Evolutionary conservation across 1,139 yeast species (phyloP), one percentile per base, ranked within the genome.

Genomic region (Blastobotrys ciferrii): DNA sequence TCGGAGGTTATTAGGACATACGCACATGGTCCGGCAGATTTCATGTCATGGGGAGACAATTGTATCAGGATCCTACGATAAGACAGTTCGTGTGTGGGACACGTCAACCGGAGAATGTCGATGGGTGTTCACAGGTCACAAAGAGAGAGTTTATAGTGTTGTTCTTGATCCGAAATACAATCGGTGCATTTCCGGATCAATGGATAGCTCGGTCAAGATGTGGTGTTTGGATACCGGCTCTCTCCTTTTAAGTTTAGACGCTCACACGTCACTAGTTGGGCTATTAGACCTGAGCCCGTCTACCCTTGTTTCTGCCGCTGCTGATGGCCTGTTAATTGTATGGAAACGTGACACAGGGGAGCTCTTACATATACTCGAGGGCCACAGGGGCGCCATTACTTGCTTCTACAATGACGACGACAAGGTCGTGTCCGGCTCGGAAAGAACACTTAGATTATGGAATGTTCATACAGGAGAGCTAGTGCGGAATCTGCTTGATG

Each of bases 51-150:
- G 94, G 1, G 87, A 87, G 60, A 79, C 85, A 6, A 79, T 91
- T 30, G 82, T 92, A 1, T 85, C 95, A 32, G 98, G 97, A 0
- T 86, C 96, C 2, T 92, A 92, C 64, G 98, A 92, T 66, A 79
- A 85, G 44, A 86, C 89, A 0, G 89, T 91, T 4, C 76, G 97
- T 54, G 96, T 92, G 1, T 92, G 98, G 98, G 94, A 87, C 59
- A 74, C 89, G 51, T 76, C 80, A 36, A 80, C 84, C 17, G 87
- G 87, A 44, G 76, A 75, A 47, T 88, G 96, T 64, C 77, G 78
- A 48, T 83, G 82, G 68, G 80, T 84, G 12, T 73, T 92, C 30
- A 72, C 80, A 1, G 98, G 97, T 2, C 98, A 94, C 66, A 78
- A 81, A 12, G 94, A 89, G 58, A 77, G 87, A 54, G 95, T 92